Evolutionary conservation across 345 rosid species (phyloP).

Genomic region (Eucalyptus dawsonii): DNA sequence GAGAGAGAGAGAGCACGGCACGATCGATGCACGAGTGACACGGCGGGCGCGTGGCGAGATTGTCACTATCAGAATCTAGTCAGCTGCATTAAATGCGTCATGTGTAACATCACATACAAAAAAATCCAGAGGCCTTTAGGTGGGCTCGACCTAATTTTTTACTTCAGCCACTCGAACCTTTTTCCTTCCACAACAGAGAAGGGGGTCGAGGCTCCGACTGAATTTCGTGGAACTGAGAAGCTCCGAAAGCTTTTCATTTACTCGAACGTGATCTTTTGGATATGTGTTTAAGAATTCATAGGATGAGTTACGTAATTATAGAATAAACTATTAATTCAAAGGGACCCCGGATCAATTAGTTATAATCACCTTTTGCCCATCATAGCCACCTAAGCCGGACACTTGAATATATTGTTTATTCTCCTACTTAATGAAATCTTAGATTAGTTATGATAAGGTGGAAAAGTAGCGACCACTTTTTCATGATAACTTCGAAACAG

Average conservation of each 20-base stretch:
- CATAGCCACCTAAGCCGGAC: background rate
- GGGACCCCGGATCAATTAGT: background rate
- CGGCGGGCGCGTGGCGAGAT: background rate
- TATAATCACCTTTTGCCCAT: background rate
- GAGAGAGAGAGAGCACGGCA: background rate
- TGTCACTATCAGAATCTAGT: background rate
- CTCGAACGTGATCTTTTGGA: background rate
- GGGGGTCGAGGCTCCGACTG: background rate
- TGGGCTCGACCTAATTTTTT: background rate
- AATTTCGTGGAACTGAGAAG: background rate
- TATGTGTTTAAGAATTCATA: background rate
- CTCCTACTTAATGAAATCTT: background rate
- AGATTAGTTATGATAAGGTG: background rate
- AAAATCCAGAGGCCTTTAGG: background rate
- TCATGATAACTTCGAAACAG: background rate
- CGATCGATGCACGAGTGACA: background rate
- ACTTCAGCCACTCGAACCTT: background rate
- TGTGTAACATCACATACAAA: background rate
- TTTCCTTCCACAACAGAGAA: background rate
- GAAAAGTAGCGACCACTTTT: background rate
- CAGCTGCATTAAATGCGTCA: background rate
- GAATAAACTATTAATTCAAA: background rate
- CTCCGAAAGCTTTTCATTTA: background rate
- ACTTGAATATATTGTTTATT: background rate
- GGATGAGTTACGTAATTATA: background rate